Evolutionary conservation across 2,329 filamentous ascomycete species (phyloP), one percentile per base, ranked within the genome.

Genomic region (Colletotrichum acutatum): DNA sequence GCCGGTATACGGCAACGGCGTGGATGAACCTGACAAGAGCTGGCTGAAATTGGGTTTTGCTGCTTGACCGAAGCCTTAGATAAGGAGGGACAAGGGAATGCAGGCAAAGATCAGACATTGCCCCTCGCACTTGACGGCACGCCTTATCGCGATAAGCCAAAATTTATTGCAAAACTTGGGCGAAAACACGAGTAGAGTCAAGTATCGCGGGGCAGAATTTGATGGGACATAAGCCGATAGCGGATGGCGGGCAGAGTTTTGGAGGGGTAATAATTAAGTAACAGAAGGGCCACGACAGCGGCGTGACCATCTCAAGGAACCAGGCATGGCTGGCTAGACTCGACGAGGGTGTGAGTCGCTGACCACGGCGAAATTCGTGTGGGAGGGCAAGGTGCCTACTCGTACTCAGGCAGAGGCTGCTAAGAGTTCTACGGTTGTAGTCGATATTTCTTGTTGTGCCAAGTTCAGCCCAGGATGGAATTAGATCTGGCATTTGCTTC

Each of bases 201-300:
- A 60, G 60, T 46, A 59, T 56, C 62, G 46, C 53, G 68, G 62
- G 62, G 63, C 32, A 32, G 42, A 37, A 32, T 7, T 7, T 46
- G 61, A 83, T 82, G 81, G 80, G 61, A 65, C 34, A 60, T 6
- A 30, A 58, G 53, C 71, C 71, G 71, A 72, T 72, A 74, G 54
- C 71, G 71, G 68, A 72, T 72, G 52, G 68, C 52, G 34, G 60
- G 22, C 56, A 73, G 34, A 60, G 60, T 56, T 63, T 66, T 67
- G 72, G 65, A 75, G 74, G 72, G 74, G 74, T 75, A 75, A 75
- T 75, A 58, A 66, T 75, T 75, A 72, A 75, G 74, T 75, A 75
- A 75, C 60, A 73, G 49, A 57, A 62, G 66, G 67, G 59, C 67
- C 32, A 57, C 56, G 30, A 22, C 54, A 52, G 67, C 66, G 49